Conservation (phyloP, 2,329 filamentous ascomycete species). For the Penicillium occitanis region DNA sequence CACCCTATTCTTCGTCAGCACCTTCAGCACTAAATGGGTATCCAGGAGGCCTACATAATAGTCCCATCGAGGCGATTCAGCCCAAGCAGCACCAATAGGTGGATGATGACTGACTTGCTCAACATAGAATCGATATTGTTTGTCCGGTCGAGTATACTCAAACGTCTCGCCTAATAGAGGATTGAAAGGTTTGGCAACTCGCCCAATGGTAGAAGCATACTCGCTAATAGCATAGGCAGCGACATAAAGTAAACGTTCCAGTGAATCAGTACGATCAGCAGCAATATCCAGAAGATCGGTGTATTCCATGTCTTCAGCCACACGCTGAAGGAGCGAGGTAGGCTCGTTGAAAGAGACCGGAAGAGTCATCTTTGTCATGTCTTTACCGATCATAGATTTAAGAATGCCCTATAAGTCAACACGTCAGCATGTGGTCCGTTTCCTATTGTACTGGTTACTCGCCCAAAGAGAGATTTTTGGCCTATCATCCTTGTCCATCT, state of each 20-base stretch:
- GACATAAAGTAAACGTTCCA: slow-evolving; percentile 90
- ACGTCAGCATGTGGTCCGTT: slow-evolving; percentile 7
- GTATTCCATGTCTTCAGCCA: slow-evolving; percentile 98
- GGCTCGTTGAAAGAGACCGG: slow-evolving; percentile 99
- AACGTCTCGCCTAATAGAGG: slow-evolving; percentile 94
- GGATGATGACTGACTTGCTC: slow-evolving; percentile 98
- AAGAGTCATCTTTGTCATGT: slow-evolving; percentile 99
- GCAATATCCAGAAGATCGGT: slow-evolving; percentile 87
- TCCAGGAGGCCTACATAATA: slow-evolving; percentile 63
- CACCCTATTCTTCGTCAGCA: slow-evolving; percentile 58
- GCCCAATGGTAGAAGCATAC: slow-evolving; percentile 94
- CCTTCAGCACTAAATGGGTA: not conserved
- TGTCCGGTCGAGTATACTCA: slow-evolving; percentile 92
- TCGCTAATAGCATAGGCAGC: slow-evolving; percentile 94
- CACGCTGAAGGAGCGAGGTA: slow-evolving; percentile 89
- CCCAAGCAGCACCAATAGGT: slow-evolving; percentile 87
- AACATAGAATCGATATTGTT: slow-evolving; percentile 96
- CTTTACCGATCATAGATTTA: slow-evolving; percentile 99
- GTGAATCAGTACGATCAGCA: slow-evolving; percentile 78
- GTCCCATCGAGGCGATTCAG: slow-evolving; percentile 90
- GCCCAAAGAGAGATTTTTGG: slow-evolving; percentile 97
- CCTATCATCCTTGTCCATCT: slow-evolving; percentile 86
- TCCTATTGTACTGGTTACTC: slow-evolving; percentile 40
- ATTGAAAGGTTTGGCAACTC: slow-evolving; percentile 98
- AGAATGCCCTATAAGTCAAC: slow-evolving; percentile 69